Evolutionary conservation across 1,139 yeast species (phyloP).

Genomic region (Hanseniaspora gamundiae): DNA sequence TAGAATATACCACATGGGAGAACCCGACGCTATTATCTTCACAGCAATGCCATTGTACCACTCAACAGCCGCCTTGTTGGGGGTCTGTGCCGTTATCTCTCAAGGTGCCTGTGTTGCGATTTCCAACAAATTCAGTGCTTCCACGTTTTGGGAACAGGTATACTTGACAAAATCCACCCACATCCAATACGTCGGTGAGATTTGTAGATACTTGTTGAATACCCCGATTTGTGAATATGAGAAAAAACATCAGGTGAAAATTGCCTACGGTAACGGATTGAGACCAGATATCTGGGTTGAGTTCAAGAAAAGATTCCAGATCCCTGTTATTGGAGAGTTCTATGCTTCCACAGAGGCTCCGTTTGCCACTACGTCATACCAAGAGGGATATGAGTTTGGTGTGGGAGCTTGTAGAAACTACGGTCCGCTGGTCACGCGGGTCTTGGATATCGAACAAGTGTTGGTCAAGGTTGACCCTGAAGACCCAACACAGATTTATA

Average conservation of each 20-base stretch:
- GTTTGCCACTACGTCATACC: constrained; percentile 75
- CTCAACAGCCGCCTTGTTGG: constrained; percentile 84
- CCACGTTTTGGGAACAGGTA: constrained; percentile 87
- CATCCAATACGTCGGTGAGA: constrained; percentile 91
- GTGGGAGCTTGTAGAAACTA: constrained; percentile 84
- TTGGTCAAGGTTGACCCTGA: constrained; percentile 72
- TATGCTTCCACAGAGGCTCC: constrained; percentile 94
- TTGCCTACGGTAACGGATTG: constrained; percentile 89
- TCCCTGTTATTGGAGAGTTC: constrained; percentile 74
- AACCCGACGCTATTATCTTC: constrained; percentile 46
- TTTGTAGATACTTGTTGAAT: constrained; percentile 73
- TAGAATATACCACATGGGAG: constrained; percentile 45
- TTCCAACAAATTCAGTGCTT: constrained; percentile 72
- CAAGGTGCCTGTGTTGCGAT: constrained; percentile 69
- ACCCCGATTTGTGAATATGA: constrained; percentile 56
- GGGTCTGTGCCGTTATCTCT: constrained; percentile 61
- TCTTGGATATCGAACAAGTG: constrained; percentile 45
- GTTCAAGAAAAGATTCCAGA: constrained; percentile 66
- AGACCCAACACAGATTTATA: constrained; percentile 58
- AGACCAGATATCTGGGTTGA: constrained; percentile 85
- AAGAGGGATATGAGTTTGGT: constrained; percentile 58
- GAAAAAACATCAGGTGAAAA: constrained; percentile 44
- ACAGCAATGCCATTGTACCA: constrained; percentile 96
- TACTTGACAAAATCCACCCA: constrained; percentile 60
- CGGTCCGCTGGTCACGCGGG: constrained; percentile 49